Evolutionary conservation across 768 basidiomycete genomes (phyloP).

Genomic region (Boletus reticulatus): DNA sequence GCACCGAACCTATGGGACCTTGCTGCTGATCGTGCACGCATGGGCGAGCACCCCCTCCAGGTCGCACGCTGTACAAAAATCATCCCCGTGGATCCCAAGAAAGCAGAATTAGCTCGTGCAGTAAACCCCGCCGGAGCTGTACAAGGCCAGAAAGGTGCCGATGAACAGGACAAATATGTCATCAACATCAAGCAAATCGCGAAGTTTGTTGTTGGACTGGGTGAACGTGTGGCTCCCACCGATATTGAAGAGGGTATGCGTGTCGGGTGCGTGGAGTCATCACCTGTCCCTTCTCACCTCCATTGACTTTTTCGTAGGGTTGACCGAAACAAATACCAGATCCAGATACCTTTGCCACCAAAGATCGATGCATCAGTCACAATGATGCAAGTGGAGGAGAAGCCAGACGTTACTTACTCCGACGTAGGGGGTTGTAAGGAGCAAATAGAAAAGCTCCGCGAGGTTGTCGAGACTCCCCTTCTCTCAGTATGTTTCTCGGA

Average conservation of each 20-base stretch:
- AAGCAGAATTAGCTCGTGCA: constrained; percentile 74
- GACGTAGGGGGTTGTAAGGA: constrained; percentile 99
- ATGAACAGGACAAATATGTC: constrained; percentile 99
- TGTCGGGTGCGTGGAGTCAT: constrained; percentile 73
- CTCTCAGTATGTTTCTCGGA: constrained; percentile 65
- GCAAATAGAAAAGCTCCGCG: constrained; percentile 97
- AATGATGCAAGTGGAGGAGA: constrained; percentile 99
- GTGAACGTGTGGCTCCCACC: constrained; percentile 94
- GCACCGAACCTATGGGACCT: constrained; percentile 98
- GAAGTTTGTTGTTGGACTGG: constrained; percentile 97
- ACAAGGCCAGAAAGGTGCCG: constrained; percentile 93
- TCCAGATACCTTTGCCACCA: constrained; percentile 96
- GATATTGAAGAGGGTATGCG: constrained; percentile 99
- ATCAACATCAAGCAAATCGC: constrained; percentile 99
- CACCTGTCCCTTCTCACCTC: neutral
- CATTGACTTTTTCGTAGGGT: constrained; percentile 51
- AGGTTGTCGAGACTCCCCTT: constrained; percentile 96
- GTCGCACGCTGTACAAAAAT: constrained; percentile 99
- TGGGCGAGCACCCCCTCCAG: constrained; percentile 91
- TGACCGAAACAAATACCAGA: constrained; percentile 96
- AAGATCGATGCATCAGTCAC: constrained; percentile 99
- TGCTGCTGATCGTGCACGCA: constrained; percentile 86
- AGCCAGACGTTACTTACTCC: constrained; percentile 96
- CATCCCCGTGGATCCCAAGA: constrained; percentile 75
- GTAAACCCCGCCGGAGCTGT: constrained; percentile 74